Evolutionary conservation across 2,329 filamentous ascomycete species (phyloP), one percentile per base, ranked within the genome.

Genomic region (Tolypocladium sp.): DNA sequence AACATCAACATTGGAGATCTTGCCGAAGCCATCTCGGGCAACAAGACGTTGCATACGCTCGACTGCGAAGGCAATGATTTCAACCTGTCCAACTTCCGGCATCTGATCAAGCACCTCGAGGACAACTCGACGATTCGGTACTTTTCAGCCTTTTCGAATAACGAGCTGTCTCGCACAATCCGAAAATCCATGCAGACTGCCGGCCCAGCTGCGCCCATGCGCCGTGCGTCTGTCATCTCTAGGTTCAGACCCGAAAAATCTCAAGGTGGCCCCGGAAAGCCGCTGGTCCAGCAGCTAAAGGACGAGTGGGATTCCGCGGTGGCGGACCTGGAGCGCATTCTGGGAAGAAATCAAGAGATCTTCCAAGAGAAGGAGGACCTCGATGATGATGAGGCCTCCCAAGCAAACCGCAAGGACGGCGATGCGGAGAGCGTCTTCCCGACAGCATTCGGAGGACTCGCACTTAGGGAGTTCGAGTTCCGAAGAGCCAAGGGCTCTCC

Each of bases 31-130:
- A 74, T 85, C 20, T 74, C 76, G 6, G 68, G 70, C 37, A 84
- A 83, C 66, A 72, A 70, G 60, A 76, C 76, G 0, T 73, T 85
- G 3, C 73, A 74, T 35, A 81, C 80, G 58, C 69, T 85, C 20
- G 82, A 85, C 65, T 82, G 80, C 63, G 77, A 80, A 46, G 76
- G 78, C 62, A 84, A 84, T 61, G 77, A 77, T 57, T 80, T 84
- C 63, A 82, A 80, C 62, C 70, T 82, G 41, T 80, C 79, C 27
- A 79, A 78, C 62, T 72, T 80, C 57, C 73, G 75, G 38, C 79
- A 79, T 65, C 67, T 82, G 33, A 73, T 78, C 25, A 74, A 74
- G 61, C 75, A 75, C 56, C 67, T 82, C 35, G 71, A 73, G 58
- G 66, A 71, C 38, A 81, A 79, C 64, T 67, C 62, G 8, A 74